Conservation (phyloP, 2,329 filamentous ascomycete species). For the Diaporthe aspalathi region DNA sequence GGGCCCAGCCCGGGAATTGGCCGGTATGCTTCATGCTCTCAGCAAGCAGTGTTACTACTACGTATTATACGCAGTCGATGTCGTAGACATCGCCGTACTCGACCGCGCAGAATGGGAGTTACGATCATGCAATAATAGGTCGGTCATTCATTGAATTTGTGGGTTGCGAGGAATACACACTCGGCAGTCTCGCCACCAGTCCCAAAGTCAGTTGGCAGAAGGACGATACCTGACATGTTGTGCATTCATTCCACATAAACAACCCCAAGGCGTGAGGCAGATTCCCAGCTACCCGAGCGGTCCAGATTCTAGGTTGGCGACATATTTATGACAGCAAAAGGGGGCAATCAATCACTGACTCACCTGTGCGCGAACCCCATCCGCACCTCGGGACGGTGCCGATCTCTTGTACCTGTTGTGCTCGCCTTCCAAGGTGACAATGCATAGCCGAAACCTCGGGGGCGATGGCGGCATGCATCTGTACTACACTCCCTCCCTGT, state of each 20-base stretch:
- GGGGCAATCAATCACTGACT: background rate
- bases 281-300: background rate
- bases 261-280: background rate
- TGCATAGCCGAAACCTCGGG: background rate
- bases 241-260: background rate
- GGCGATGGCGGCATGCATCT: background rate
- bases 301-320: background rate
- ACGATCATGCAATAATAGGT: background rate
- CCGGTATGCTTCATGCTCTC: background rate
- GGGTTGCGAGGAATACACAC: background rate
- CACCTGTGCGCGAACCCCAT: background rate
- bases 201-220: background rate
- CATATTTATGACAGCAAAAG: background rate
- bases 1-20: background rate
- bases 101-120: background rate
- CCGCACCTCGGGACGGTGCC: background rate
- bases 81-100: slow-evolving; percentile 3
- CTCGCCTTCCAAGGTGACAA: background rate
- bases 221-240: background rate
- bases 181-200: background rate
- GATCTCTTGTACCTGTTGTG: slow-evolving; percentile 15
- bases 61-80: background rate
- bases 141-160: background rate
- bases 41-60: background rate
- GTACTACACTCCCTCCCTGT: background rate